A percentile compares a stretch with the other conserved stretches of the same genome.
These are phyloP conservation scores for Cordyceps tenuipes DNA, from an alignment of 2,329 filamentous ascomycete species.

Conservation along the genomic window DNA sequence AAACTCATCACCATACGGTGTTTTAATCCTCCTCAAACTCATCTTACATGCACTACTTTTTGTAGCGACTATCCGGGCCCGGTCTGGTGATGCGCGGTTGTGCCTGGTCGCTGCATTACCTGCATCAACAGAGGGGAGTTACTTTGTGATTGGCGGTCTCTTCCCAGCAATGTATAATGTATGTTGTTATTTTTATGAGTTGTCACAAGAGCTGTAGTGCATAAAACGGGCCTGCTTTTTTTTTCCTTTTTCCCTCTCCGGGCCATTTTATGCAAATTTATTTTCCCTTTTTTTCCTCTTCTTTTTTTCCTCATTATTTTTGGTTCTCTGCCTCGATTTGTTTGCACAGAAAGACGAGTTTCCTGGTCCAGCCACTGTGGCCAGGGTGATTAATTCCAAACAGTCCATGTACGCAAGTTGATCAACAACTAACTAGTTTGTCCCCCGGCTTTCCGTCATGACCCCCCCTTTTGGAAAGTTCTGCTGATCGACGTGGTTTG, in stretches of 20 bases:
- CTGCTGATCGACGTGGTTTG: neutral
- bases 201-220: neutral
- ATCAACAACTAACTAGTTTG: neutral
- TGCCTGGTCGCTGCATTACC: neutral
- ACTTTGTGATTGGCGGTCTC: neutral
- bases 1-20: too few species aligned
- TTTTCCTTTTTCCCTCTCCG: neutral
- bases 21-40: too few species aligned
- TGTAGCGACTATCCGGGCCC: neutral
- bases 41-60: too few species aligned
- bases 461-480: neutral
- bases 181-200: neutral
- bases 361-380: neutral
- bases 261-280: neutral
- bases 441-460: neutral
- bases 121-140: neutral
- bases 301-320: neutral
- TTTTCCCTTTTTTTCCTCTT: neutral
- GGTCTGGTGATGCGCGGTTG: neutral
- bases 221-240: neutral
- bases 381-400: neutral
- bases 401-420: neutral
- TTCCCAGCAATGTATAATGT: neutral
- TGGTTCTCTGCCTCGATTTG: neutral
- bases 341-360: conserved; percentile 4